These are phyloP conservation scores for Cercospora zeae-maydis DNA, from an alignment of 2,329 filamentous ascomycete genomes.

Conservation along the genomic window DNA sequence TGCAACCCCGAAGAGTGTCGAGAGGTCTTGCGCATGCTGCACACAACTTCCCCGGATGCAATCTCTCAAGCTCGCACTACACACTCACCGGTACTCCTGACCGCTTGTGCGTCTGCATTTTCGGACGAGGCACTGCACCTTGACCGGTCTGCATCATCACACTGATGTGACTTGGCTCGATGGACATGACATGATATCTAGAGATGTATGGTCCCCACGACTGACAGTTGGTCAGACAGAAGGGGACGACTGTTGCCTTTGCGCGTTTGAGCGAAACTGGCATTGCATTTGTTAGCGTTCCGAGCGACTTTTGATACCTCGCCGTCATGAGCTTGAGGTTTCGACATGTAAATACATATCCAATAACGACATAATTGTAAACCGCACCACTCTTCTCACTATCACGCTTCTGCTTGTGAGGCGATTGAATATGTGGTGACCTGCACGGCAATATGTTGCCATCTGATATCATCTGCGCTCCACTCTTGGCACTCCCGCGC, in stretches of 20 bases:
- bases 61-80: not conserved
- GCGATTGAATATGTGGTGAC: too few species aligned
- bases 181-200: constrained; percentile 6
- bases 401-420: not conserved
- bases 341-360: not conserved
- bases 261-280: not conserved
- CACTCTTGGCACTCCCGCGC: constrained; percentile 1
- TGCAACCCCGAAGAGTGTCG: not conserved
- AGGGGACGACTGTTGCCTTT: not conserved
- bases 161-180: not conserved
- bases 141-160: not conserved
- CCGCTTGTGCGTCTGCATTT: not conserved
- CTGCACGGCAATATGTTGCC: not conserved
- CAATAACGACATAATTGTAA: not conserved
- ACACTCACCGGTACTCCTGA: not conserved
- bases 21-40: not conserved
- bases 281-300: constrained; percentile 4
- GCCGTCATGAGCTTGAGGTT: constrained; percentile 12
- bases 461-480: not conserved
- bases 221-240: constrained; percentile 3
- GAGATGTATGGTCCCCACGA: not conserved
- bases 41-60: not conserved
- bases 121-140: not conserved
- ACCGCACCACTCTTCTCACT: not conserved
- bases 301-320: constrained; percentile 12